Conservation (phyloP, 345 rosid genomes). For the Eucalyptus curtisii region DNA sequence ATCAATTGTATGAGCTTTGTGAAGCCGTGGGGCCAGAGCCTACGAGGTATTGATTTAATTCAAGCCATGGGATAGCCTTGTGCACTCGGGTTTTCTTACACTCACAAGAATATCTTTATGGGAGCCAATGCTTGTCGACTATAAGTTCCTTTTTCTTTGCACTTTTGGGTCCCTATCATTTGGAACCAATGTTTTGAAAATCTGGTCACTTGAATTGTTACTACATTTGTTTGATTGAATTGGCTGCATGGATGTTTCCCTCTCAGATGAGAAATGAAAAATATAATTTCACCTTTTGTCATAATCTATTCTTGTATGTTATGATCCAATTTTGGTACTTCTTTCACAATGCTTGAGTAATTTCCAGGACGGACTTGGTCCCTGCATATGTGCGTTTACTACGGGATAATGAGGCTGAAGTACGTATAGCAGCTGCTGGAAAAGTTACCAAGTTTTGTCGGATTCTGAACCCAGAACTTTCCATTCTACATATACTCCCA, state of each 20-base stretch:
- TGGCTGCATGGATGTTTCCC: neutral
- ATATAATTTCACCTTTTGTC: neutral
- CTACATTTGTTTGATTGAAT: neutral
- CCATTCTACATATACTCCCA: slow-evolving; percentile 77
- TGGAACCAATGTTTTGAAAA: neutral
- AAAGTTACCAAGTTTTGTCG: slow-evolving; percentile 92
- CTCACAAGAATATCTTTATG: neutral
- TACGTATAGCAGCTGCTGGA: slow-evolving; percentile 96
- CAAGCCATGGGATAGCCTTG: neutral
- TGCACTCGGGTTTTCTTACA: neutral
- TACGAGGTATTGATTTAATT: slow-evolving; percentile 47
- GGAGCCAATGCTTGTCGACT: neutral
- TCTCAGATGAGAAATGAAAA: neutral
- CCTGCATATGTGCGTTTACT: slow-evolving; percentile 94
- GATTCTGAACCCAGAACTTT: slow-evolving; percentile 79
- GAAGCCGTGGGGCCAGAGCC: slow-evolving; percentile 96
- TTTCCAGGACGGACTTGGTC: slow-evolving; percentile 64
- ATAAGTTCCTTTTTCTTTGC: neutral
- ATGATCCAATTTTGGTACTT: neutral
- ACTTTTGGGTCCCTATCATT: neutral
- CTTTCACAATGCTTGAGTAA: neutral
- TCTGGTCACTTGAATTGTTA: neutral
- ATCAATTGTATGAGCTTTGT: slow-evolving; percentile 91
- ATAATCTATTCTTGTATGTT: neutral
- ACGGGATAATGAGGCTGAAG: slow-evolving; percentile 98